Conservation (phyloP, 2,329 filamentous ascomycete species). For the Epichloe coenophiala region DNA sequence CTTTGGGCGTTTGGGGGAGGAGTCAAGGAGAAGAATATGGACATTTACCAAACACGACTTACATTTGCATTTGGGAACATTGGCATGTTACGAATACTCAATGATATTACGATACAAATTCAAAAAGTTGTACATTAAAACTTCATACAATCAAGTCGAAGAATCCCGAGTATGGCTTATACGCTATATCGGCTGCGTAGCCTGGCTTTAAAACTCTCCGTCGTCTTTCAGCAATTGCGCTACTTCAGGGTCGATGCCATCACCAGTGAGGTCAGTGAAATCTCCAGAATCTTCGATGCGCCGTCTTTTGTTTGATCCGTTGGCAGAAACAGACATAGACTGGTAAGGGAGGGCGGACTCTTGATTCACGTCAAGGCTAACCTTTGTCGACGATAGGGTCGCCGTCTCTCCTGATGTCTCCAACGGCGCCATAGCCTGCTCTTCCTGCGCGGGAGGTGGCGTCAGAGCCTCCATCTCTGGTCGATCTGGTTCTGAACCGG, state of each 20-base stretch:
- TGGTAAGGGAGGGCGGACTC: conserved; percentile 31
- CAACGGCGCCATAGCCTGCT: conserved; percentile 3
- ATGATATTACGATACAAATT: not conserved
- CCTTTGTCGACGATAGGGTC: conserved; percentile 9
- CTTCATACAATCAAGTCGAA: too few relatives aligned
- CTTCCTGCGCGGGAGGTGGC: conserved; percentile 51
- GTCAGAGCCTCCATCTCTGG: conserved; percentile 80
- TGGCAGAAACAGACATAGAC: conserved; percentile 33
- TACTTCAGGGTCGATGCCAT: conserved; percentile 44
- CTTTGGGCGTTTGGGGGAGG: too few relatives aligned
- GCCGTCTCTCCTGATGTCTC: conserved; percentile 8
- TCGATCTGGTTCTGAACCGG: conserved; percentile 48
- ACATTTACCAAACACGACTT: too few relatives aligned
- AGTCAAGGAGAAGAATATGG: too few relatives aligned
- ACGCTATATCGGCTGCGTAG: not conserved
- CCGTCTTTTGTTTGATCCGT: conserved; percentile 43
- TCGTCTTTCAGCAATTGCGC: conserved; percentile 39
- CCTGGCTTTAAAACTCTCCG: conserved; percentile 7
- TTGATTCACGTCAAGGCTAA: conserved; percentile 27
- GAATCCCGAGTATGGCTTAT: too few relatives aligned
- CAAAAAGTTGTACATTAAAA: not conserved
- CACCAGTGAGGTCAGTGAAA: conserved; percentile 41
- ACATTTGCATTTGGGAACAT: too few relatives aligned
- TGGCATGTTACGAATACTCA: too few relatives aligned
- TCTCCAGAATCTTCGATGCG: conserved; percentile 38